Base-by-base conservation (phyloP, 768 basidiomycete genomes). In the Boletus subcaerulescens region DNA sequence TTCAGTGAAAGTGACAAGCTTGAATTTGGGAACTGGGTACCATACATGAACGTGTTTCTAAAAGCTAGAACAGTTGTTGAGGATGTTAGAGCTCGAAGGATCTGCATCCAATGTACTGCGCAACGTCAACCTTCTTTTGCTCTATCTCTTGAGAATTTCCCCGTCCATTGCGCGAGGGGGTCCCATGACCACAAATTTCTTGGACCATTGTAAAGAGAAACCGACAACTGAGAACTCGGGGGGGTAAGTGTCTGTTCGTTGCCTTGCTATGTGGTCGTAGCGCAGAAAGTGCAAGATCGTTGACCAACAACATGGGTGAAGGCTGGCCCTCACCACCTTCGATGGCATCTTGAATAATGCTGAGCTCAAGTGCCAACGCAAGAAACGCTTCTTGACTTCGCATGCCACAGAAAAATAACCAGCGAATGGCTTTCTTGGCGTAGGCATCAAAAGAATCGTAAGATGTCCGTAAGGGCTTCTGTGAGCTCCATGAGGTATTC, bases 381-480 rank as follows among this genome's bases (percentile, higher is more conserved):
- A 96, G 97, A 82, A 99, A 99, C 15, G 89, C 85, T 66, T 95
- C 85, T 73, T 98, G 94, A 20, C 92, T 94, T 52, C 95, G 89
- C 54, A 94, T 82, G 61, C 95, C 93, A 60, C 89, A 87, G 75
- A 85, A 95, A 80, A 98, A 96, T 18, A 97, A 81, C 86, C 94
- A 96, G 63, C 80, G 87, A 62, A 98, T 71, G 35, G 93, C 92
- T 70, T 96, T 95, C 67, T 79, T 76, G 9, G 85, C 79, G 73
- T 97, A 95, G 54, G 74, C 73, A 52, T 80, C 75, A 71, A 93
- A 91, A 4, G 87, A 85, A 45, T 87, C 86, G 57, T 86, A 84
- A 24, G 85, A 84, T 17, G 78, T 77, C 5, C n/a, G n/a, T n/a
- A n/a, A n/a, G n/a, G n/a, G n/a, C n/a, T n/a, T n/a, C n/a, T n/a